Evolutionary conservation across 805 yeast genomes (phyloP).

Genomic region (Naumovozyma dairenensis): DNA sequence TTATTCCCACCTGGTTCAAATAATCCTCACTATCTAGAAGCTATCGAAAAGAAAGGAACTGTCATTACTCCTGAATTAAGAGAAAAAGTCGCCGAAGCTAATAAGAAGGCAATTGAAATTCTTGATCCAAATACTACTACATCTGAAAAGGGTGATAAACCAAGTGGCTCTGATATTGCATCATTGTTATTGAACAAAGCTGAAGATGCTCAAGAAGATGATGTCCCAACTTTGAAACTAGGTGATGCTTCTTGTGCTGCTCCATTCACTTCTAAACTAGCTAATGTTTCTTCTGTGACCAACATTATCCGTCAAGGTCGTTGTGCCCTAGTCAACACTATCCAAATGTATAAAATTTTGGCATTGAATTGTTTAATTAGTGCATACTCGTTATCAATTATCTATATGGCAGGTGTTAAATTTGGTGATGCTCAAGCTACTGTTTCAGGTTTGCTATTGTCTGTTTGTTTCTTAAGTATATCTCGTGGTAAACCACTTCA

Average conservation of each 20-base stretch:
- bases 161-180: slow-evolving; percentile 38
- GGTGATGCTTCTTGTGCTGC: slow-evolving; percentile 99
- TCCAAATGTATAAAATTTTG: slow-evolving; percentile 96
- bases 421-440: slow-evolving; percentile 98
- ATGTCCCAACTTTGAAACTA: slow-evolving; percentile 85
- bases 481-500: slow-evolving; percentile 89
- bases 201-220: slow-evolving; percentile 42
- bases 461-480: slow-evolving; percentile 90
- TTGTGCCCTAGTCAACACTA: slow-evolving; percentile 92
- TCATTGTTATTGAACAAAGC: slow-evolving; percentile 21
- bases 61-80: slow-evolving; percentile 65
- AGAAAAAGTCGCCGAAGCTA: slow-evolving; percentile 46
- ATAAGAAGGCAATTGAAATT: slow-evolving; percentile 30
- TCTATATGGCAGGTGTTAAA: slow-evolving; percentile 93
- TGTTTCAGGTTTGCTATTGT: slow-evolving; percentile 80
- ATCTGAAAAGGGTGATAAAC: slow-evolving; percentile 46
- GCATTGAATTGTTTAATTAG: slow-evolving; percentile 95
- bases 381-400: slow-evolving; percentile 89
- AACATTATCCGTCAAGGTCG: slow-evolving; percentile 96
- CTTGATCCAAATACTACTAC: slow-evolving; percentile 29
- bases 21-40: slow-evolving; percentile 80
- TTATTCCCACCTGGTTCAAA: slow-evolving; percentile 90
- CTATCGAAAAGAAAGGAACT: slow-evolving; percentile 78
- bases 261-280: slow-evolving; percentile 90
- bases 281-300: slow-evolving; percentile 86